A percentile compares a stretch with the other conserved stretches of the same genome.
phyloP scores from a whole-genome alignment of 768 basidiomycete genomes.

The Sporobolomyces phaffii region DNA sequence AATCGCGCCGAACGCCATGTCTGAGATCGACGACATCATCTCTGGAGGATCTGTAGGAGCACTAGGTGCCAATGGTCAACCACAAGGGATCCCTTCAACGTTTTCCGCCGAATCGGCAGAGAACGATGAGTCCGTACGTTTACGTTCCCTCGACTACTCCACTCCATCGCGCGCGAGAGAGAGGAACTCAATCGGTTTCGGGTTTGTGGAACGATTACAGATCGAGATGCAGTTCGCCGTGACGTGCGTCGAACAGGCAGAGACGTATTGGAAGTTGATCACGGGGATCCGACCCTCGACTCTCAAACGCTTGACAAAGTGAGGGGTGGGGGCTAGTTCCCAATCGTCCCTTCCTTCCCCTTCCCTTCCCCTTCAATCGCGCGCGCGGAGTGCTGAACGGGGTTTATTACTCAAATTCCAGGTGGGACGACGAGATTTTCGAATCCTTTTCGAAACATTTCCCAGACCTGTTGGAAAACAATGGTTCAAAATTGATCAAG shows the following conservation, averaged over 20 bases:
- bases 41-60: slow-evolving; percentile 10
- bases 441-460: slow-evolving; percentile 68
- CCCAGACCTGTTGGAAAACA: slow-evolving; percentile 60
- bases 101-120: slow-evolving; percentile 31
- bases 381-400: too few relatives aligned
- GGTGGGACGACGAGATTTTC: slow-evolving; percentile 86
- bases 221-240: slow-evolving; percentile 99
- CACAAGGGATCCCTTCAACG: background rate
- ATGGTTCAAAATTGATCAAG: slow-evolving; percentile 51
- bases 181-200: too few relatives aligned
- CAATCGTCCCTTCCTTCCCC: too few relatives aligned
- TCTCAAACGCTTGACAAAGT: slow-evolving; percentile 73
- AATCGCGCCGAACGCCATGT: too few relatives aligned
- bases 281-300: slow-evolving; percentile 69
- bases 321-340: too few relatives aligned
- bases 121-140: slow-evolving; percentile 25
- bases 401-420: too few relatives aligned
- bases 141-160: background rate
- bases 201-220: too few relatives aligned
- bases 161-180: too few relatives aligned
- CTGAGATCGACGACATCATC: slow-evolving; percentile 33
- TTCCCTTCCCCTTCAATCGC: too few relatives aligned
- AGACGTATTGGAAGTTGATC: slow-evolving; percentile 94
- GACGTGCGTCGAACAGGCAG: slow-evolving; percentile 91
- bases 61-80: background rate